Percentiles rank a stretch among this genome's conserved stretches.
These are phyloP conservation scores for Coemansia sp. DNA, from an alignment of 192 early-diverging fungal species.

Conservation along the genomic window DNA sequence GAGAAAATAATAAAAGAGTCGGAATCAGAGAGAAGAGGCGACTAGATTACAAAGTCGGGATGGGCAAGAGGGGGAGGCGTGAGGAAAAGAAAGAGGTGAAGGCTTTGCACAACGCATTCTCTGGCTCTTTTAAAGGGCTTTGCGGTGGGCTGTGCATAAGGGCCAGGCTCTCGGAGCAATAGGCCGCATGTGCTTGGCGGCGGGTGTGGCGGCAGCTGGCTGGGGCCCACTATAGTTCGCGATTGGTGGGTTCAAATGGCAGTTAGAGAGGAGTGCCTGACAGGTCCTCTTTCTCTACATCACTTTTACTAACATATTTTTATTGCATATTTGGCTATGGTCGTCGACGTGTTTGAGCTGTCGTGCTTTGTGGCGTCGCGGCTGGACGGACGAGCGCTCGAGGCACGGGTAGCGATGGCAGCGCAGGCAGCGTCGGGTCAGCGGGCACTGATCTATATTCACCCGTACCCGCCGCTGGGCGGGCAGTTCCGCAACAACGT, in stretches of 20 bases:
- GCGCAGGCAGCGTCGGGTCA: not conserved
- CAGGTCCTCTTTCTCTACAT: conserved; percentile 4
- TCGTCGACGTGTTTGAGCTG: conserved; percentile 42
- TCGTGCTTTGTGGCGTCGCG: conserved; percentile 52
- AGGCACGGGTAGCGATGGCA: conserved; percentile 30
- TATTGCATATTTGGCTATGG: conserved; percentile 11
- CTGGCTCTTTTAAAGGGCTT: not conserved
- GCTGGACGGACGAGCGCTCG: conserved; percentile 49
- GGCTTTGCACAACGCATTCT: conserved; percentile 1
- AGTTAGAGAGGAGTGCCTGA: not conserved
- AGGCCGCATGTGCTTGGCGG: not conserved
- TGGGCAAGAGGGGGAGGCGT: conserved; percentile 9
- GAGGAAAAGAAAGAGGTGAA: conserved; percentile 10
- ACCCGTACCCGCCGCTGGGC: conserved; percentile 55
- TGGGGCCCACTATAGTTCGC: not conserved
- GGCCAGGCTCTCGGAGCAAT: conserved; percentile 1
- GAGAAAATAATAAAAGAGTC: not conserved
- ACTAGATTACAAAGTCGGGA: conserved; percentile 35
- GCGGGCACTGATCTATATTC: conserved; percentile 40
- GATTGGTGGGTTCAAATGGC: not conserved
- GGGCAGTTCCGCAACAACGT: conserved; percentile 55
- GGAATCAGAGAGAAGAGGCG: conserved; percentile 17
- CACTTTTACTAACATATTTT: not conserved
- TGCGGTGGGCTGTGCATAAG: not conserved
- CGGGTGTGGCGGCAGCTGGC: conserved; percentile 1